Conservation (phyloP, 192 early-diverging fungal species). For the Kappamyces sp. region DNA sequence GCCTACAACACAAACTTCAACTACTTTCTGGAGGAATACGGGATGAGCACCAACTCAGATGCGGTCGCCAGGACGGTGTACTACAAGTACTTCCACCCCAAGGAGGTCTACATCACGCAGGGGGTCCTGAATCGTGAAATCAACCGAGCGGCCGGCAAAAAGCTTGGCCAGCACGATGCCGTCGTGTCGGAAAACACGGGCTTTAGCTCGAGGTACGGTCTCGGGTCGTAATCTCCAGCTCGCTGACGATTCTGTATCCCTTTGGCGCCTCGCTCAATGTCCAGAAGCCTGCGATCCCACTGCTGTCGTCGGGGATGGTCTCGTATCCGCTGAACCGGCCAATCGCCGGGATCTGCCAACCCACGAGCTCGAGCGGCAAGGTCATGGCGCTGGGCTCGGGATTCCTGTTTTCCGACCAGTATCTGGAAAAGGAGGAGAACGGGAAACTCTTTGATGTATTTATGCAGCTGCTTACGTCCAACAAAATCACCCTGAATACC, state of each 20-base stretch:
- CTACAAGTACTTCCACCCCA: slow-evolving; percentile 60
- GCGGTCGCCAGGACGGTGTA: slow-evolving; percentile 53
- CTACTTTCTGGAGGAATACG: slow-evolving; percentile 60
- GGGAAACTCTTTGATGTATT: slow-evolving; percentile 55
- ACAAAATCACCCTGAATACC: slow-evolving; percentile 49
- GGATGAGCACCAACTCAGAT: slow-evolving; percentile 56
- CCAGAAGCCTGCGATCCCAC: slow-evolving; percentile 57
- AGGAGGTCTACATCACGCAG: slow-evolving; percentile 54
- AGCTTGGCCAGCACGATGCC: slow-evolving; percentile 13
- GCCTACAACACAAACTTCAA: slow-evolving; percentile 57
- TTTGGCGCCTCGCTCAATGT: slow-evolving; percentile 59
- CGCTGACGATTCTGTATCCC: slow-evolving; percentile 51
- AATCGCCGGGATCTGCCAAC: slow-evolving; percentile 44
- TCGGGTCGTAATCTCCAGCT: slow-evolving; percentile 17
- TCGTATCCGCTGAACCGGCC: slow-evolving; percentile 59
- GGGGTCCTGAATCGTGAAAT: slow-evolving; percentile 59
- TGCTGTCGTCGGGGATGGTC: slow-evolving; percentile 53
- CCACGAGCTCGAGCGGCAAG: slow-evolving; percentile 42
- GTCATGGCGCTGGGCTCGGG: slow-evolving; percentile 48
- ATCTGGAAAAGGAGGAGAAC: slow-evolving; percentile 62
- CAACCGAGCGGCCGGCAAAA: slow-evolving; percentile 53
- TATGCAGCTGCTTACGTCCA: slow-evolving; percentile 41
- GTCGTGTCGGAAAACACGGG: slow-evolving; percentile 19
- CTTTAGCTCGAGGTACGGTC: slow-evolving; percentile 26
- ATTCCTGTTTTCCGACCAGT: slow-evolving; percentile 55